Base-by-base conservation (phyloP, 1,139 yeast genomes). In the Lodderomyces parapsilosis region DNA sequence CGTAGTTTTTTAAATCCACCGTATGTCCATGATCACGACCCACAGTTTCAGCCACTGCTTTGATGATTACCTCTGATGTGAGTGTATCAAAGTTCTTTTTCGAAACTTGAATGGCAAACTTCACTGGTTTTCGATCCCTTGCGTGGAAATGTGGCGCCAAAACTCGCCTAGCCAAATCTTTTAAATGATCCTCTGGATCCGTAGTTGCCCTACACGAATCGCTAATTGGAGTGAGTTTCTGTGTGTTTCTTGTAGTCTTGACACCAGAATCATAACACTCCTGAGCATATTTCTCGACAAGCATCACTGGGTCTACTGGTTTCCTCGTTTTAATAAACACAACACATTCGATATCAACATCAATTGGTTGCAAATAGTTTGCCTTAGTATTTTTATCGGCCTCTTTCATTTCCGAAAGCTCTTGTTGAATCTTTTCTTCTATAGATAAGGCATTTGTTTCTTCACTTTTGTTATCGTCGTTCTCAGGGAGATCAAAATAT, bases 41-140 rank as follows among this genome's bases (percentile, higher is more conserved):
- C 0, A 89, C 90, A 37, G 76, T 63, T 37, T 77, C 80, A 1
- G 96, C 97, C 10, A 90, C 76, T 9, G 80, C 71, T 38, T 74
- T 76, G 46, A 88, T 89, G 43, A 91, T 79, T 13, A 78, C 86
- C 47, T 76, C 84, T 49, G 90, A 78, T 18, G 78, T 80, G 34
- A 91, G 60, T 1, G 83, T 76, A 55, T 80, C 86, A 68, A 89
- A 91, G 61, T 89, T 87, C 52, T 99, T 71, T 52, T 85, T 74
- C 2, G 84, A 74, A 1, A 95, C 81, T 50, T 90, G 86, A 37
- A 93, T 84, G 2, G 97, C 96, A 68, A 87, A 93, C 50, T 81
- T 81, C 23, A 69, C 49, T 2, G 81, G 78, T 42, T 63, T 50
- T 50, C 79, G 85, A 27, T 63, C 70, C 35, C 63, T 64, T 14